These are phyloP conservation scores for Gardenia jasminoides DNA, from an alignment of 257 asterid genomes.

Conservation along the genomic window DNA sequence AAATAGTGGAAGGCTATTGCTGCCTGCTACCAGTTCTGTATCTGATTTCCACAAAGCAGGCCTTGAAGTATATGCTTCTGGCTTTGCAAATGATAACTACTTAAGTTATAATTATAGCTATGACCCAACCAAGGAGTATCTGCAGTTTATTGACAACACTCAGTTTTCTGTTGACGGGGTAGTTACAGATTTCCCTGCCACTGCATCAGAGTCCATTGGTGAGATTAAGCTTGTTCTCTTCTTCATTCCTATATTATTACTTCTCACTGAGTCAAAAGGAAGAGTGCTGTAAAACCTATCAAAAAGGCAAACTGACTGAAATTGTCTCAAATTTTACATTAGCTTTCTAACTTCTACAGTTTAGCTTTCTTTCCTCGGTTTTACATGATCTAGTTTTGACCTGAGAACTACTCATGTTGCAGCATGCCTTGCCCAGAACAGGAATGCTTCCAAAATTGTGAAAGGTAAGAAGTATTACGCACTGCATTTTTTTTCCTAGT, in stretches of 20 bases:
- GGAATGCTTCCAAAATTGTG: conserved; percentile 47
- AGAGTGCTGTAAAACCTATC: background rate
- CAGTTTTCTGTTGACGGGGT: conserved; percentile 83
- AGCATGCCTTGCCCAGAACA: conserved; percentile 65
- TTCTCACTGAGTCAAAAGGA: background rate
- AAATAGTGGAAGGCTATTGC: conserved; percentile 38
- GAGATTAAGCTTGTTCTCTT: conserved; percentile 15
- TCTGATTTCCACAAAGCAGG: conserved; percentile 79
- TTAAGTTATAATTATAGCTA: conserved; percentile 81
- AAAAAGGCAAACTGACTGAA: background rate
- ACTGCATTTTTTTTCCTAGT: background rate
- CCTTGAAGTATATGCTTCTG: conserved; percentile 62
- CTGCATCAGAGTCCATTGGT: conserved; percentile 88
- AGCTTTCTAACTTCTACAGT: no score
- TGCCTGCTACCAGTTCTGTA: conserved; percentile 63
- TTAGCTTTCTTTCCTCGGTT: background rate
- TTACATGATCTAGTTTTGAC: background rate
- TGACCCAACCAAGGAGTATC: conserved; percentile 76
- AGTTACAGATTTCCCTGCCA: conserved; percentile 73
- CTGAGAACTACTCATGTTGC: conserved; percentile 23
- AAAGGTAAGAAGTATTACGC: conserved; percentile 40
- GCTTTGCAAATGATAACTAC: conserved; percentile 70
- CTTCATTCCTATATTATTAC: background rate
- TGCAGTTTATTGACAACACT: conserved; percentile 56
- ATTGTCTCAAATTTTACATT: background rate